Evolutionary conservation across 306 rosid species (phyloP).

Genomic region (Prunus fruticosa): DNA sequence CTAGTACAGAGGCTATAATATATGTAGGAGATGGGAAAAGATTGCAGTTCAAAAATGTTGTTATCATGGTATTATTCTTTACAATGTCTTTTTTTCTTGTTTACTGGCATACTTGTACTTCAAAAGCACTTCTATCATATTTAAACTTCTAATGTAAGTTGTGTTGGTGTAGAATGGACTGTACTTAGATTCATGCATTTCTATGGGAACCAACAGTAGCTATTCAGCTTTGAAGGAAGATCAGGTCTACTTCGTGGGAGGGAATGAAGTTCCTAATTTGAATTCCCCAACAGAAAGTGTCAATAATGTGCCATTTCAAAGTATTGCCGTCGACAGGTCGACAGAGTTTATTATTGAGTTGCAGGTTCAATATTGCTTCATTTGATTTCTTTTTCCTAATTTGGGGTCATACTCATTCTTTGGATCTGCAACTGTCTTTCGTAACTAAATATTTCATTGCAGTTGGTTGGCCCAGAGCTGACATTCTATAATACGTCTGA

Average conservation of each 20-base stretch:
- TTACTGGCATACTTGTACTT: not conserved
- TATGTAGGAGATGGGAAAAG: slow-evolving; percentile 83
- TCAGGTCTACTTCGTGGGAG: slow-evolving; percentile 56
- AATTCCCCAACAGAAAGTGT: slow-evolving; percentile 35
- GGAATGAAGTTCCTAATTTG: slow-evolving; percentile 34
- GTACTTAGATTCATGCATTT: slow-evolving; percentile 82
- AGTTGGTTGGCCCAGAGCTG: slow-evolving; percentile 94
- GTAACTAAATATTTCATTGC: slow-evolving; percentile 31
- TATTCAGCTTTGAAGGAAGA: slow-evolving; percentile 73
- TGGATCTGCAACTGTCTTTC: not conserved
- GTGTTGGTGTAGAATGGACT: slow-evolving; percentile 58
- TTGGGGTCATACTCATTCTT: not conserved
- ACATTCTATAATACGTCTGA: slow-evolving; percentile 78
- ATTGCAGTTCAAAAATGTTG: slow-evolving; percentile 83
- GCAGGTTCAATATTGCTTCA: slow-evolving; percentile 55
- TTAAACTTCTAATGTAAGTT: not conserved
- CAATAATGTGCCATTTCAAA: slow-evolving; percentile 38
- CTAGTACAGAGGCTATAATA: slow-evolving; percentile 72
- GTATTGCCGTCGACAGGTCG: slow-evolving; percentile 34
- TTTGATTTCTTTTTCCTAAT: not conserved
- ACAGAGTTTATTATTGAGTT: slow-evolving; percentile 67
- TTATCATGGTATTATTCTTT: slow-evolving; percentile 58
- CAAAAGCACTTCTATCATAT: not conserved
- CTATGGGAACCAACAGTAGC: slow-evolving; percentile 82
- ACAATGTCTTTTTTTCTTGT: not conserved